Evolutionary conservation across 2,329 filamentous ascomycete genomes (phyloP).

Genomic region (Colletotrichum sojae): DNA sequence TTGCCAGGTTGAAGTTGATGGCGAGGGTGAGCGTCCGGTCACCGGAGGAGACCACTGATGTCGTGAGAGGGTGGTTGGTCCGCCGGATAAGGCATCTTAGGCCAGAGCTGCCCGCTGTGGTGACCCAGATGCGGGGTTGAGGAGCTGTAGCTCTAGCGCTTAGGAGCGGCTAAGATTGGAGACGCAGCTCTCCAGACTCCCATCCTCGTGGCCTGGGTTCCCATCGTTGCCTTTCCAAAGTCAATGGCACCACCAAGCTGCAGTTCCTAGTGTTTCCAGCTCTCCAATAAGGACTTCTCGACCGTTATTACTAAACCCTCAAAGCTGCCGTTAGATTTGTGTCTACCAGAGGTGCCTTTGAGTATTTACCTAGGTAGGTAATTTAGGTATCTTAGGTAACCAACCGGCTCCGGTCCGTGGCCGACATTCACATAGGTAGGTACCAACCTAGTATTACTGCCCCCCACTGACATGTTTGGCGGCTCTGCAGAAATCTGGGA

Average conservation of each 20-base stretch:
- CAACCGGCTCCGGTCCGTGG: not conserved
- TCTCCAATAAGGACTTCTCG: not conserved
- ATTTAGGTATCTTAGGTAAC: no score
- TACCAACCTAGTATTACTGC: no score
- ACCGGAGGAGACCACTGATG: slow-evolving; percentile 30
- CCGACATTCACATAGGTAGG: no score
- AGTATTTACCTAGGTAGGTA: no score
- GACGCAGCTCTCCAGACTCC: slow-evolving; percentile 8
- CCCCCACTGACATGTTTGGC: not conserved
- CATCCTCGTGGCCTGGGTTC: not conserved
- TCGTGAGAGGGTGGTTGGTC: slow-evolving; percentile 26
- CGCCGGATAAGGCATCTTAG: slow-evolving; percentile 32
- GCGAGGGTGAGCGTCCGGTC: slow-evolving; percentile 17
- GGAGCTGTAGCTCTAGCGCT: slow-evolving; percentile 35
- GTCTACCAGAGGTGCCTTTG: no score
- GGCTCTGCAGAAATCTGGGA: slow-evolving; percentile 4
- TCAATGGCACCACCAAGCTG: slow-evolving; percentile 10
- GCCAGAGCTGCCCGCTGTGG: slow-evolving; percentile 16
- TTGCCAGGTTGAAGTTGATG: slow-evolving; percentile 1
- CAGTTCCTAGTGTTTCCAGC: not conserved
- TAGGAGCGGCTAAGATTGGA: slow-evolving; percentile 39
- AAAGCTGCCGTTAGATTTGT: no score
- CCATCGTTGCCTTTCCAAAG: slow-evolving; percentile 7
- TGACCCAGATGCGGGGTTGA: slow-evolving; percentile 37
- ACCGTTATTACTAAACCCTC: not conserved